Conservation (phyloP, 441 rosid species). For the Pelargonium fulgidum region DNA sequence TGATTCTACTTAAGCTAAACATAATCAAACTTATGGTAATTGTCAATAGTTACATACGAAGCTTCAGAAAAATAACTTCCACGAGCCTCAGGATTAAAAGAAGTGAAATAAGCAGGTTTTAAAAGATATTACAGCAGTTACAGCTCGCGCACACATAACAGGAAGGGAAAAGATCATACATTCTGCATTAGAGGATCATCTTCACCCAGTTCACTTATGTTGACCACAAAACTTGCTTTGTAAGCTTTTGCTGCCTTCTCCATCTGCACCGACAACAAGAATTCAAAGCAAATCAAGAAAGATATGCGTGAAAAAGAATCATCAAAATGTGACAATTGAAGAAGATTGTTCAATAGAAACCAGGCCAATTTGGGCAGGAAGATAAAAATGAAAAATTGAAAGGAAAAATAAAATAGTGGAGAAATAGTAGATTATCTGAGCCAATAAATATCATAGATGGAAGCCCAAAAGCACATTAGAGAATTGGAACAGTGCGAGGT, state of each 20-base stretch:
- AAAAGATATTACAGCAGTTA: not conserved
- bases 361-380: too few relatives aligned
- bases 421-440: too few relatives aligned
- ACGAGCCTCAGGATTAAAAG: not conserved
- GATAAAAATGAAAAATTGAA: too few relatives aligned
- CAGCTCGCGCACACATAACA: not conserved
- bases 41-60: not conserved
- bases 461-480: too few relatives aligned
- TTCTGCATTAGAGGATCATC: conserved; percentile 57
- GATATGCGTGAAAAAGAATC: not conserved
- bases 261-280: conserved; percentile 45
- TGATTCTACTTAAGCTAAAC: not conserved
- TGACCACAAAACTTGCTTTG: conserved; percentile 51
- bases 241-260: conserved; percentile 46
- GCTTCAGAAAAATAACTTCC: not conserved
- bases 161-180: conserved; percentile 33
- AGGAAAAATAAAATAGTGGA: too few relatives aligned
- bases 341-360: not conserved
- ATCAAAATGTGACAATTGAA: not conserved
- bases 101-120: conserved; percentile 4
- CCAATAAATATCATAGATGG: too few relatives aligned
- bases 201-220: conserved; percentile 51
- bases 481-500: too few relatives aligned
- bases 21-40: not conserved
- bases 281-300: conserved; percentile 19